Base-by-base conservation (phyloP, 2,329 filamentous ascomycete genomes). In the Colletotrichum sojae region DNA sequence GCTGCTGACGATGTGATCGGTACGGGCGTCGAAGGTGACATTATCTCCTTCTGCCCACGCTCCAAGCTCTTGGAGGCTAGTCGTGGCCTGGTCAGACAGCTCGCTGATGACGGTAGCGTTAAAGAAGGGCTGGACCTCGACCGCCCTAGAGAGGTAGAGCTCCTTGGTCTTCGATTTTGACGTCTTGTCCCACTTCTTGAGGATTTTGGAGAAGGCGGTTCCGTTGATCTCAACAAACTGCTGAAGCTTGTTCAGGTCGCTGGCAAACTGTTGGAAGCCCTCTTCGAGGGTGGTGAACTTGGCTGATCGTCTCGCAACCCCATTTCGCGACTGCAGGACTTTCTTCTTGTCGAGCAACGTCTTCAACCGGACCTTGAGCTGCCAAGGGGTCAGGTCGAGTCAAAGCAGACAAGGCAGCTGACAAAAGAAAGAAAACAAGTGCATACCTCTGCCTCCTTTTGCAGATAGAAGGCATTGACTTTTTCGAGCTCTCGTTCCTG, bases 181-280 rank as follows among this genome's bases (percentile, higher is more conserved):
- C 1, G 95, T 98, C 88, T 99, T 99, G 83, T 99, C 96, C 96
- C 96, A 99, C 89, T 99, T 99, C 83, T 99, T 99, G 72, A 99
- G 84, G 69, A 99, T 99, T 81, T 99, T 99, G 31, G 95, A 98
- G 79, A 98, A 98, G 16, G 95, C 96, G 2, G 94, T 98, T 76
- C 96, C 95, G 78, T 99, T 99, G 78, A 98, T 93, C 80, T 98
- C 95, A 73, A 99, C 94, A 81, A 98, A 99, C 84, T 98, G 96
- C 85, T 98, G 94, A 16, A 99, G 88, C 82, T 99, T 99, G 83
- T 97, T 97, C 53, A 99, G 83, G 78, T 99, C 96, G 77, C 93
- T 95, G 77, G 95, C 95, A 79, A 99, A 99, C 79, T 98, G 94
- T 75, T 97, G 94, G 77, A 98, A 97, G 13, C 96, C 96, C 84